Evolutionary conservation across 257 asterid genomes (phyloP), one percentile per base, ranked within the genome.

Genomic region (Anisodus acutangulus): DNA sequence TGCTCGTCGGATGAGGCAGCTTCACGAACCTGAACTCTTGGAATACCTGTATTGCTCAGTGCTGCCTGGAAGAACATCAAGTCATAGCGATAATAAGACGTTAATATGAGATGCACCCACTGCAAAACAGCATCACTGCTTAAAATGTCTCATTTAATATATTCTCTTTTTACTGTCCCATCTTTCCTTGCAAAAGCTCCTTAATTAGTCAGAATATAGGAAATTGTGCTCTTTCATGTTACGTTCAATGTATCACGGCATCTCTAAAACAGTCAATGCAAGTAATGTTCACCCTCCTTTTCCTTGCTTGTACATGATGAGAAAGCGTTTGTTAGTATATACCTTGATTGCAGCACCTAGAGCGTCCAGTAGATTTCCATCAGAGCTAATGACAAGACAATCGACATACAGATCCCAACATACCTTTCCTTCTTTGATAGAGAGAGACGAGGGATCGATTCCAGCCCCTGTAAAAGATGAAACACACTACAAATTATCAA

Each of bases 371-470:
- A 95, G 83, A 88, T 95, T 95, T 64, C 98, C 99, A 91, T 91
- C 98, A n/a, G 99, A 93, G 84, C 97, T 93, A 85, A 95, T 90
- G 6, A 95, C 94, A 67, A 95, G 96, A 76, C 94, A 94, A 74
- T 96, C 99, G 58, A 94, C 91, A 68, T 96, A 94, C 70, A 96
- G 97, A 91, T 94, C 97, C 99, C 98, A 96, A 89, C 98, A 96
- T 80, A 92, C 93, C 88, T 94, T 94, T 85, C 98, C 98, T 70
- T 90, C 91, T 76, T 93, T 93, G 83, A 94, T 91, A 82, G 90
- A 91, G 82, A 96, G 89, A 81, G 98, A 93, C 4, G 94, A 88
- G 78, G 91, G 97, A 87, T 94, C 95, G 53, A 96, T 94, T 76
- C 97, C 97, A 87, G 98, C 97, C 82, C 97, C 98, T 95, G 93